Evolutionary conservation across 192 early-diverging fungal genomes (phyloP).

Genomic region (Paraglomus brasilianum): DNA sequence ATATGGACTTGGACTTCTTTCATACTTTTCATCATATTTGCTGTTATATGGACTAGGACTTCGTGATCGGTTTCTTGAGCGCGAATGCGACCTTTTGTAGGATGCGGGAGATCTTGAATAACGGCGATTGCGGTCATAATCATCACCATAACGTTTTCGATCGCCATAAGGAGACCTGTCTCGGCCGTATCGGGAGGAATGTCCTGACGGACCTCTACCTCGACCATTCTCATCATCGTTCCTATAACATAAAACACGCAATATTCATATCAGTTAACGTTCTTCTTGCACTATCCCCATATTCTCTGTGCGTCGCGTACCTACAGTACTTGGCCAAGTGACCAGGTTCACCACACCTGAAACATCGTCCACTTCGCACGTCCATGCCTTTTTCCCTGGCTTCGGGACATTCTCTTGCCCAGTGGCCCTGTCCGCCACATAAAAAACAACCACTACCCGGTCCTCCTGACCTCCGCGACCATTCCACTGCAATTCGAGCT

Average conservation of each 20-base stretch:
- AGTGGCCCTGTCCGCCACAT: constrained; percentile 53
- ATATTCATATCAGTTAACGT: too few relatives aligned
- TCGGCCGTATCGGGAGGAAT: constrained; percentile 36
- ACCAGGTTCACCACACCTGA: constrained; percentile 52
- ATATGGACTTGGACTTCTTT: constrained; percentile 32
- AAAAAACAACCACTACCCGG: constrained; percentile 56
- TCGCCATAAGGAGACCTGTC: constrained; percentile 40
- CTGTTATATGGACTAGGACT: constrained; percentile 25
- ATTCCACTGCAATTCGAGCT: constrained; percentile 50
- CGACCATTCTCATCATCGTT: constrained; percentile 42
- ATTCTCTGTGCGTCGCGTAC: constrained; percentile 23
- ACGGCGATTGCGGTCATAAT: constrained; percentile 38
- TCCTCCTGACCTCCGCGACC: constrained; percentile 49
- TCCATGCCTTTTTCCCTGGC: constrained; percentile 55
- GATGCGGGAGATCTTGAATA: constrained; percentile 46
- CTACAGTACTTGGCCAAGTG: constrained; percentile 54
- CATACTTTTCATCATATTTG: constrained; percentile 10
- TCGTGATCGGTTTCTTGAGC: constrained; percentile 26
- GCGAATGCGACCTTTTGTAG: too few relatives aligned
- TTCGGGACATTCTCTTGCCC: constrained; percentile 54
- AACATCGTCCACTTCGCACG: constrained; percentile 54
- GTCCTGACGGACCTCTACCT: constrained; percentile 35
- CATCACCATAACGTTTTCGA: constrained; percentile 38
- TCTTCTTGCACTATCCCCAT: too few relatives aligned
- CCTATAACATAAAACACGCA: too few relatives aligned